Conservation (phyloP, 306 rosid species). For the Cicer judaicum region DNA sequence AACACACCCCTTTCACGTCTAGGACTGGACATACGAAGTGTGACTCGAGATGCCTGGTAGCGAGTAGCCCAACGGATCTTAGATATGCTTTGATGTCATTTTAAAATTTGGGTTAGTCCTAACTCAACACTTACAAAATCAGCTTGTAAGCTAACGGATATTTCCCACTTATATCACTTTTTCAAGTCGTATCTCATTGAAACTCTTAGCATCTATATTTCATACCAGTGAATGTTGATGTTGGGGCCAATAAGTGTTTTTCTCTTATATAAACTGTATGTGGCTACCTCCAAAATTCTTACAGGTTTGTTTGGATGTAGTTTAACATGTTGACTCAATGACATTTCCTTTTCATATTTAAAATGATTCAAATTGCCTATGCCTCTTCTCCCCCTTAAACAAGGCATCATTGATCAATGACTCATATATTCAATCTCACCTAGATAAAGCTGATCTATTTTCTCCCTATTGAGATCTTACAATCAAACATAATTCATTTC, state of each 20-base stretch:
- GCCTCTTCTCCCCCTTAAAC: background rate
- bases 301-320: constrained; percentile 4
- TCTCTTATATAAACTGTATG: background rate
- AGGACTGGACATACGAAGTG: too few species aligned
- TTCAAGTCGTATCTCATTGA: too few species aligned
- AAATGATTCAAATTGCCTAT: background rate
- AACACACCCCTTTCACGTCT: too few species aligned
- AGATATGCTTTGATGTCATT: too few species aligned
- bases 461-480: constrained; percentile 5
- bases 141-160: too few species aligned
- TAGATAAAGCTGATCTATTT: background rate
- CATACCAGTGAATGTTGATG: background rate
- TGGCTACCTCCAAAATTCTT: background rate
- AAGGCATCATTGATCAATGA: background rate
- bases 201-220: background rate
- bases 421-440: constrained; percentile 3
- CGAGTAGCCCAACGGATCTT: too few species aligned
- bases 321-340: constrained; percentile 15
- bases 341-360: constrained; percentile 5
- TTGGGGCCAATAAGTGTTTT: background rate
- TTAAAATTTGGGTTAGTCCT: too few species aligned
- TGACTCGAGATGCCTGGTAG: too few species aligned
- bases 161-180: too few species aligned
- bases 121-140: too few species aligned
- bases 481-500: constrained; percentile 21